Base-by-base conservation (phyloP, 768 basidiomycete genomes). In the Mycena floridula region DNA sequence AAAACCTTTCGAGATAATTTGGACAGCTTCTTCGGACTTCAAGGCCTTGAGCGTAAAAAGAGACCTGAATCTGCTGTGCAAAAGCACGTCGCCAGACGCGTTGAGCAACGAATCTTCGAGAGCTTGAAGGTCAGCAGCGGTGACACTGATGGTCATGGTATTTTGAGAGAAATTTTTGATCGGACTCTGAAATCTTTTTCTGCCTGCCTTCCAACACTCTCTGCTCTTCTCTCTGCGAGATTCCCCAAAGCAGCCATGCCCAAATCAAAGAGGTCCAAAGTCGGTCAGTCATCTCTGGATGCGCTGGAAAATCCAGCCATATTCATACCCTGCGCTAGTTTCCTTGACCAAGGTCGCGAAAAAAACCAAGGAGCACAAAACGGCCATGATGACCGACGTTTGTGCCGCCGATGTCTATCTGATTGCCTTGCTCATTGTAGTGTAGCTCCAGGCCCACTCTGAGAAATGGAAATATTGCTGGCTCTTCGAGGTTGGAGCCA, bases 401-500 rank as follows among this genome's bases (percentile, higher is more conserved):
- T 32, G 76, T 62, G 2, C 4, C 12, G 21, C n/a, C n/a, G n/a
- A n/a, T n/a, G n/a, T n/a, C n/a, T n/a, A n/a, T n/a, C n/a, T n/a
- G n/a, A n/a, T 24, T 23, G 44, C 22, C 32, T 44, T n/a, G 30
- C 18, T 26, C 25, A 45, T 48, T 30, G 43, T 48, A 42, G 22
- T 53, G 44, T 56, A 93, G 90, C 70, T 98, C 43, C 87, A 90
- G 71, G 74, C 74, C 58, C 81, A 82, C 59, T 69, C 82, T 18
- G 91, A 94, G 53, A 88, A 90, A 69, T 97, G 89, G 84, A 79
- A 79, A 58, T 94, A 96, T 64, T 87, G 90, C 67, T 99, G 93
- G 90, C 60, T 97, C 28, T 96, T 99, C 60, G 82, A 87, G 54
- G 90, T 97, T 5, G 94, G 93, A 13, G 81, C 92, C 53, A 95